Evolutionary conservation across 139 green algal species (phyloP), one percentile per base, ranked within the genome.

Genomic region (Closterium sp.): DNA sequence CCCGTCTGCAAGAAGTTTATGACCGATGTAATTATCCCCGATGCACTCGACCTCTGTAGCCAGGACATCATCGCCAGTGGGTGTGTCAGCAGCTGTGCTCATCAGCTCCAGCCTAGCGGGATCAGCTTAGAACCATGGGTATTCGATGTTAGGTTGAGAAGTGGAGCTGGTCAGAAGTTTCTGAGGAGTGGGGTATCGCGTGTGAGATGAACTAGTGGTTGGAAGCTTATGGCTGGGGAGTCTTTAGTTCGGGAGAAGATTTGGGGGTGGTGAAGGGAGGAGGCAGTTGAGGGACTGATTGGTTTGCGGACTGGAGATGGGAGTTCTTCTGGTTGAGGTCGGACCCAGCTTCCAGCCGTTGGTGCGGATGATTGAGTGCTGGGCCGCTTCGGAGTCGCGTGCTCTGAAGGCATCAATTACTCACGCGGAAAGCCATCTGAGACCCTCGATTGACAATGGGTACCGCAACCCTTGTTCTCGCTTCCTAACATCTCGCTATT

Each of bases 1-100:
- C 91, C 96, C 24, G 95, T 99, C 24, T 98, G 96, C 97, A 99
- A 99, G 96, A 99, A 99, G 96, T 99, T 99, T 95, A 99, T 99
- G 98, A 96, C 95, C 88, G 96, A 98, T 95, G 96, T 98, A 95
- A 95, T 62, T 50, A 89, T 42, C 89, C 86, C 85, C 62, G 62
- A 79, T 79, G 62, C 62, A 79, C 62, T 24, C 62, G 62, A 79
- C 62, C 17, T 79, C 62, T 79, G 62, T 79, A 79, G 62, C 62
- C 62, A 79, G 17, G 17, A 79, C 62, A 79, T 79, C 62, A 79
- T 79, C 62, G 24, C 62, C 62, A 79, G 62, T 22, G 9, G 62
- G 13, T 79, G 62, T 79, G 62, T 79, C 62, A 27, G 62, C 62
- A 79, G 62, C 62, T 27, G 62, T 79, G 62, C 62, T 79, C 62